These are phyloP conservation scores for Neospora caninum DNA, from an alignment of 169 alveolate genomes.

Conservation along the genomic window DNA sequence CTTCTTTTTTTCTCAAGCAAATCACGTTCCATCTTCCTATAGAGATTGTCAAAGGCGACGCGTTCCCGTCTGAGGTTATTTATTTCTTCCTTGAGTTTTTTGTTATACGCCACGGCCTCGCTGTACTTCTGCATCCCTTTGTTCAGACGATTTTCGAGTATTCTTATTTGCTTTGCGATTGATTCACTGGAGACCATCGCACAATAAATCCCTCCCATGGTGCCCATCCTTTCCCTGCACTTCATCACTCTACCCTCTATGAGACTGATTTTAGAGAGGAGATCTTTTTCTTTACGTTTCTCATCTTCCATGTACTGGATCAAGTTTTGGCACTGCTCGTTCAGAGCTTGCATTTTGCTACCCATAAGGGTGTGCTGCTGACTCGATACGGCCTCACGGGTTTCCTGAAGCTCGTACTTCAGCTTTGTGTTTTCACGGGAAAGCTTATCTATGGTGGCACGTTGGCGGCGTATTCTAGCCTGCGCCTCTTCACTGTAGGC, in stretches of 20 bases:
- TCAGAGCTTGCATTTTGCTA: constrained; percentile 35
- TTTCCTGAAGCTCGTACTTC: constrained; percentile 48
- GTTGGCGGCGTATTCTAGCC: constrained; percentile 54
- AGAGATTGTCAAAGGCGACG: constrained; percentile 86
- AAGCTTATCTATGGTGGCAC: constrained; percentile 56
- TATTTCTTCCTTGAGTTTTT: constrained; percentile 83
- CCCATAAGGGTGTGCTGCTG: constrained; percentile 52
- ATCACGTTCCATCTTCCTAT: constrained; percentile 81
- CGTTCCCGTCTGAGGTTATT: constrained; percentile 89
- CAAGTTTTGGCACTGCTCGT: constrained; percentile 2
- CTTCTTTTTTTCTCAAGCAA: constrained; percentile 78
- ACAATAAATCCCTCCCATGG: constrained; percentile 82
- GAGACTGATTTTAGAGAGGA: not conserved
- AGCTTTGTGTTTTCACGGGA: constrained; percentile 42
- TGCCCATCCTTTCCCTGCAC: constrained; percentile 44
- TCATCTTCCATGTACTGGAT: constrained; percentile 4
- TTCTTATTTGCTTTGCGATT: constrained; percentile 81
- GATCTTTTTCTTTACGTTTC: constrained; percentile 48
- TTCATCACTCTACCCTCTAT: constrained; percentile 56
- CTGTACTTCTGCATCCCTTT: constrained; percentile 81
- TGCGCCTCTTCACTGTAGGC: constrained; percentile 62
- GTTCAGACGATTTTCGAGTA: constrained; percentile 88
- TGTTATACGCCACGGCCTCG: constrained; percentile 84
- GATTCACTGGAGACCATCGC: constrained; percentile 80
- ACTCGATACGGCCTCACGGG: constrained; percentile 52